Evolutionary conservation across 371 early-diverging fungal species (phyloP).

Genomic region (Chytridium lagenaria): DNA sequence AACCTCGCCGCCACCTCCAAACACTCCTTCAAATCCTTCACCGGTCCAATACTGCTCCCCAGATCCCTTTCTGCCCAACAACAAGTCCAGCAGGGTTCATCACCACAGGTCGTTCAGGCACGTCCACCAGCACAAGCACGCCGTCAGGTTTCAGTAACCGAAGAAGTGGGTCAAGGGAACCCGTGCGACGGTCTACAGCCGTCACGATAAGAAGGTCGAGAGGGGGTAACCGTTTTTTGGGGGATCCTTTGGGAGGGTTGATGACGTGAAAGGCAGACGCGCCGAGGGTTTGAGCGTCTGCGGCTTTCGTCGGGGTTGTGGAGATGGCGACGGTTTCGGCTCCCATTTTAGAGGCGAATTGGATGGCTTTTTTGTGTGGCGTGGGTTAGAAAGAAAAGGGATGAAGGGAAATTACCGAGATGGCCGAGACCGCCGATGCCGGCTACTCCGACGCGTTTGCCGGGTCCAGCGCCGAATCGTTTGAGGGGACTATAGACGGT

Average conservation of each 20-base stretch:
- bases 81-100: constrained; percentile 55
- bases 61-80: constrained; percentile 58
- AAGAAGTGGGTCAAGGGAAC: constrained; percentile 4
- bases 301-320: constrained; percentile 65
- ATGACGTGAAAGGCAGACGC: background rate
- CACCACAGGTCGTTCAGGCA: constrained; percentile 65
- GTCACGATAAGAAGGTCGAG: constrained; percentile 20
- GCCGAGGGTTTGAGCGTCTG: constrained; percentile 70
- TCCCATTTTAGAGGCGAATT: constrained; percentile 68
- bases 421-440: constrained; percentile 78
- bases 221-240: background rate
- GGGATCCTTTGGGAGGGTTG: background rate
- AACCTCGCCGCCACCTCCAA: constrained; percentile 72
- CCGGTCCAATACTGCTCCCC: constrained; percentile 75
- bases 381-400: background rate
- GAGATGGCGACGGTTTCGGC: constrained; percentile 78
- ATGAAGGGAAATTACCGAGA: constrained; percentile 42
- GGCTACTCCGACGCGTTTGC: constrained; percentile 67
- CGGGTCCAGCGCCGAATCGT: constrained; percentile 50
- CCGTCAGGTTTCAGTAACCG: constrained; percentile 42
- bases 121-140: constrained; percentile 65
- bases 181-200: constrained; percentile 14
- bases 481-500: constrained; percentile 67
- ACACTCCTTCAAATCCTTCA: constrained; percentile 61
- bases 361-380: constrained; percentile 42